Conservation (phyloP, 2,329 filamentous ascomycete species). For the Epichloe uncinata region DNA sequence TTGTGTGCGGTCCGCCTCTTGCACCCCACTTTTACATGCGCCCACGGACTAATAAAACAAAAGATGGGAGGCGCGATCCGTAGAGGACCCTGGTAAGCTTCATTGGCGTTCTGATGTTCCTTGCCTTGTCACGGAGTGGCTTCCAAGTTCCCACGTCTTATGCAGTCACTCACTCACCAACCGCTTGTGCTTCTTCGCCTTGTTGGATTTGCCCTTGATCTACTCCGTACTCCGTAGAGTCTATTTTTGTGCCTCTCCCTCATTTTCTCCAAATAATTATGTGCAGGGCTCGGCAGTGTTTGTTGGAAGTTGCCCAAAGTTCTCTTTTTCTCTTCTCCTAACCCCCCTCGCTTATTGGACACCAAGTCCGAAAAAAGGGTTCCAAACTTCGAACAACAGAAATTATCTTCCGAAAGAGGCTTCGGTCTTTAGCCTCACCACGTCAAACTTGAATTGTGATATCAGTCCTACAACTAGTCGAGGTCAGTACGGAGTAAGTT, state of each 20-base stretch:
- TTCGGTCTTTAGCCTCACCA: background rate
- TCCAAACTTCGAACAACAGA: background rate
- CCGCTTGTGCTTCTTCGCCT: conserved; percentile 2
- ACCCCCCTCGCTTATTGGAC: background rate
- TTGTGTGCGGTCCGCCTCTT: background rate
- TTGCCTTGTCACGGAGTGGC: conserved; percentile 1
- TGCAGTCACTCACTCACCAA: background rate
- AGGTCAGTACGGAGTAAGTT: background rate
- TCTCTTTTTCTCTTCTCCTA: background rate
- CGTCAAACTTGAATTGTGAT: background rate
- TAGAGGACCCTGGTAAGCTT: conserved; percentile 3
- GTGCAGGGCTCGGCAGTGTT: background rate
- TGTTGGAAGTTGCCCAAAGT: background rate
- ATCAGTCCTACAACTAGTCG: background rate
- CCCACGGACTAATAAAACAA: background rate
- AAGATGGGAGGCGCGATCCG: background rate
- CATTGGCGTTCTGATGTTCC: conserved; percentile 2
- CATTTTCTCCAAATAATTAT: background rate
- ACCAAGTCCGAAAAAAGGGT: background rate
- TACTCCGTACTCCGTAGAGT: background rate
- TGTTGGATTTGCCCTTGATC: background rate
- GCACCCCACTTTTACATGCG: conserved; percentile 3
- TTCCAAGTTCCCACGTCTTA: background rate
- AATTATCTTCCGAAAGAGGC: background rate
- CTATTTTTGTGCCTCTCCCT: conserved; percentile 1